These are phyloP conservation scores for Comarum palustre DNA, from an alignment of 306 rosid genomes.

Conservation along the genomic window DNA sequence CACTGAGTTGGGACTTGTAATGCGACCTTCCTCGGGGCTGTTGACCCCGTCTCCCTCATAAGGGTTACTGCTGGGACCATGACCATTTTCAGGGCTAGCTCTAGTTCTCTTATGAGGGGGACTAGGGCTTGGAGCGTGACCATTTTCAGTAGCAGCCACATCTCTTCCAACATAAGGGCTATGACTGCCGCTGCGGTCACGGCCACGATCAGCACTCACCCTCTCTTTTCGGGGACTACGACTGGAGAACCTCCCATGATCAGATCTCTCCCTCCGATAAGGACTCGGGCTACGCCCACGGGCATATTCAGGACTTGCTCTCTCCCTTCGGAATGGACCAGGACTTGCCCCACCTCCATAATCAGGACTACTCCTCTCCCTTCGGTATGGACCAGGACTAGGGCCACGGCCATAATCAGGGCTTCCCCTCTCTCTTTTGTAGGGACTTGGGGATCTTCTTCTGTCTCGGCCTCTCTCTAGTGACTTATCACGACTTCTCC, in stretches of 20 bases:
- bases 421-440: conserved; percentile 82
- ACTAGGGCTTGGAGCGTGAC: conserved; percentile 44
- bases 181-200: conserved; percentile 34
- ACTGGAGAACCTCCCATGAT: conserved; percentile 40
- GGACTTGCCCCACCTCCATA: conserved; percentile 74
- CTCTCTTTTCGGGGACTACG: conserved; percentile 51
- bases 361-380: conserved; percentile 76
- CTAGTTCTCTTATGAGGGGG: conserved; percentile 53
- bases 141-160: conserved; percentile 39
- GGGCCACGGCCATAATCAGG: conserved; percentile 95
- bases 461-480: conserved; percentile 69
- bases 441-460: conserved; percentile 88
- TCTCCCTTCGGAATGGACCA: conserved; percentile 55
- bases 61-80: conserved; percentile 41
- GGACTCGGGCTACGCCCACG: conserved; percentile 61
- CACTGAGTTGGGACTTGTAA: conserved; percentile 43
- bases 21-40: conserved; percentile 59
- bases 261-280: conserved; percentile 52
- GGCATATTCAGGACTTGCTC: conserved; percentile 61
- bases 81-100: conserved; percentile 63
- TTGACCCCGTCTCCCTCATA: conserved; percentile 34
- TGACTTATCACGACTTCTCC: conserved; percentile 55
- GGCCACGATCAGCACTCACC: conserved; percentile 40
- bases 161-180: conserved; percentile 45
- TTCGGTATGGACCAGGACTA: conserved; percentile 55